Percentiles rank a stretch among this genome's conserved stretches.
These are phyloP conservation scores for Ustilago shanxiensis DNA, from an alignment of 1,284 basidiomycete species.

Conservation along the genomic window DNA sequence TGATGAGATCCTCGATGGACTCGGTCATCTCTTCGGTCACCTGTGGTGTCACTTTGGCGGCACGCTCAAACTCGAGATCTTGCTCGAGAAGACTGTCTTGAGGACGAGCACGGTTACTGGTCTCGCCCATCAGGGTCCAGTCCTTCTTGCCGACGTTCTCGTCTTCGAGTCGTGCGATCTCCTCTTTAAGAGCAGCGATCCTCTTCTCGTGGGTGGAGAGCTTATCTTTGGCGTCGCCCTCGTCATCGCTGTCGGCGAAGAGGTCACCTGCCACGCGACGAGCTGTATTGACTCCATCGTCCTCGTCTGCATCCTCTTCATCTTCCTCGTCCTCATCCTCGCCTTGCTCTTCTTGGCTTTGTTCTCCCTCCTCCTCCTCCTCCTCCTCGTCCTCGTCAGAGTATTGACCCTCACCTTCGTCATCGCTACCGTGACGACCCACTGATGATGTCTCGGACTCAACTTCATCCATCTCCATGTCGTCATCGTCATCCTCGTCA, in stretches of 20 bases:
- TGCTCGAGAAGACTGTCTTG: constrained; percentile 92
- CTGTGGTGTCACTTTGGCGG: constrained; percentile 86
- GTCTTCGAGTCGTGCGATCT: constrained; percentile 74
- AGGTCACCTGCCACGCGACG: constrained; percentile 73
- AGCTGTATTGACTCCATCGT: constrained; percentile 71
- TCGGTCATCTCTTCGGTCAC: constrained; percentile 90
- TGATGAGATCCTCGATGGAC: constrained; percentile 90
- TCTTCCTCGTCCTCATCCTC: constrained; percentile 64
- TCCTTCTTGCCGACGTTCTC: constrained; percentile 77
- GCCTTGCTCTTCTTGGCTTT: constrained; percentile 43
- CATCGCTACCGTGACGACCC: constrained; percentile 46
- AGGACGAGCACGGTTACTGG: constrained; percentile 83
- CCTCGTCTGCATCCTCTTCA: constrained; percentile 58
- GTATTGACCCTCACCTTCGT: constrained; percentile 50
- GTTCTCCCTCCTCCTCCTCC: constrained; percentile 59
- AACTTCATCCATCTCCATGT: constrained; percentile 55
- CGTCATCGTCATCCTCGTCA: constrained; percentile 70
- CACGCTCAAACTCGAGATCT: constrained; percentile 92
- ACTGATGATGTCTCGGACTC: constrained; percentile 45
- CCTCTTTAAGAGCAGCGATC: constrained; percentile 72
- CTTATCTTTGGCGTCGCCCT: constrained; percentile 57
- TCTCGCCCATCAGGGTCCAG: constrained; percentile 95
- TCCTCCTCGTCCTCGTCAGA: constrained; percentile 62
- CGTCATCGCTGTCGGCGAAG: constrained; percentile 74
- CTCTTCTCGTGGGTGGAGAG: constrained; percentile 74